phyloP scores from a whole-genome alignment of 805 yeast species.

The Candida insectalens region DNA sequence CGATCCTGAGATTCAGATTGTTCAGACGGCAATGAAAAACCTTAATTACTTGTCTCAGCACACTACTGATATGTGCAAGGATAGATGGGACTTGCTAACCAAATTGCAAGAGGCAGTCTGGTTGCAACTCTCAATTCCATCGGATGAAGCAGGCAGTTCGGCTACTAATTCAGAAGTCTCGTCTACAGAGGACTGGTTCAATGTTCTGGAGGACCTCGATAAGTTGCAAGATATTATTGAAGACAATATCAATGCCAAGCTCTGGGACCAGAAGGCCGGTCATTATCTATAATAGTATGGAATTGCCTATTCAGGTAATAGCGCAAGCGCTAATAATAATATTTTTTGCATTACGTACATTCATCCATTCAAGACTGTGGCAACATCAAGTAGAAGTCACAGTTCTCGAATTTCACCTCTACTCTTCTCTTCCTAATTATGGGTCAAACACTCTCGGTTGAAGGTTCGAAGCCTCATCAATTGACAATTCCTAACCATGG shows the following conservation, averaged over 20 bases:
- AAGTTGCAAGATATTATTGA: conserved; percentile 10
- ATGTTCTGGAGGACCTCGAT: conserved; percentile 9
- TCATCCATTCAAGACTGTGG: too few relatives aligned
- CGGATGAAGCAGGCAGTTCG: conserved; percentile 1
- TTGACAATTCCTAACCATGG: conserved; percentile 18
- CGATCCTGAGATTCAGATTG: conserved; percentile 9
- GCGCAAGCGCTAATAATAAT: too few relatives aligned
- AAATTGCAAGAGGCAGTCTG: conserved; percentile 16
- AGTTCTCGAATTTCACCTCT: too few relatives aligned
- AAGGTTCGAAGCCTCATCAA: conserved; percentile 10
- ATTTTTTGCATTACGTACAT: too few relatives aligned
- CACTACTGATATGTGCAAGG: conserved; percentile 17
- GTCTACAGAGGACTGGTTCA: conserved; percentile 11
- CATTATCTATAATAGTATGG: conserved; percentile 5
- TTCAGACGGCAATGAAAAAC: conserved; percentile 10
- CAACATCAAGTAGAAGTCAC: too few relatives aligned
- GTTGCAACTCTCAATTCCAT: conserved; percentile 8
- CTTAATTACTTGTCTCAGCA: conserved; percentile 17
- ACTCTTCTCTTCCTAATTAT: too few relatives aligned
- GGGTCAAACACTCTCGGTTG: conserved; percentile 8
- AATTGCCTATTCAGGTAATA: too few relatives aligned
- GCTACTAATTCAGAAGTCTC: background rate
- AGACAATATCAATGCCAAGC: conserved; percentile 11
- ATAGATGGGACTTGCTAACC: conserved; percentile 17
- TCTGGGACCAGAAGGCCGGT: conserved; percentile 16